These are phyloP conservation scores for Solanum corneliomulleri DNA, from an alignment of 257 asterid genomes.

Conservation along the genomic window DNA sequence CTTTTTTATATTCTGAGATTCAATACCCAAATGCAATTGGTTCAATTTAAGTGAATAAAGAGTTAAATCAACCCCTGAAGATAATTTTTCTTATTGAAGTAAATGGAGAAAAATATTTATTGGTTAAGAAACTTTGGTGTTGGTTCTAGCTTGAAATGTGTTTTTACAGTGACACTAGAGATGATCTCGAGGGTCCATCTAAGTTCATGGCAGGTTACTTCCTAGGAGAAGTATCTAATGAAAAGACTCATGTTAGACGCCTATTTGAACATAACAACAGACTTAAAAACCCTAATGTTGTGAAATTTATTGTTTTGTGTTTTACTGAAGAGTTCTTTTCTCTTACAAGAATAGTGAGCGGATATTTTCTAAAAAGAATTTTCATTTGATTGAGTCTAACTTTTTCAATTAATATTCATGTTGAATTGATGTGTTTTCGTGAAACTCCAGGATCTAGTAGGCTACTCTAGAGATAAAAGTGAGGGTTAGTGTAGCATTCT, in stretches of 20 bases:
- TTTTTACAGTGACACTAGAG: background rate
- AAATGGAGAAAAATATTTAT: background rate
- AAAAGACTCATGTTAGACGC: no score
- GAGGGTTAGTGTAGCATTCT: no score
- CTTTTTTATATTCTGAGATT: background rate
- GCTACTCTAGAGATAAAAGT: no score
- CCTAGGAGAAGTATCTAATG: background rate
- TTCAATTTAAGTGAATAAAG: background rate
- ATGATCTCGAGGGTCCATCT: background rate
- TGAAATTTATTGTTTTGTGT: background rate
- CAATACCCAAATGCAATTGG: background rate
- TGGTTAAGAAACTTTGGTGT: background rate
- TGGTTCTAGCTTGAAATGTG: background rate
- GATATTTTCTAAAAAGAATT: background rate
- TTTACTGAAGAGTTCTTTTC: background rate
- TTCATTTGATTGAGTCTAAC: background rate
- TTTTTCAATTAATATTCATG: background rate
- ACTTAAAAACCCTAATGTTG: background rate
- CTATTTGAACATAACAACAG: background rate
- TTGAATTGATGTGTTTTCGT: background rate
- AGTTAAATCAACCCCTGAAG: background rate
- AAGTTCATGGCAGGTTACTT: background rate
- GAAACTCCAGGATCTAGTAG: no score
- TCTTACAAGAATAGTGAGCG: background rate
- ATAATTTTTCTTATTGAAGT: background rate